Conservation (phyloP, 305 asterid species). For the Euphrasia arctica region DNA sequence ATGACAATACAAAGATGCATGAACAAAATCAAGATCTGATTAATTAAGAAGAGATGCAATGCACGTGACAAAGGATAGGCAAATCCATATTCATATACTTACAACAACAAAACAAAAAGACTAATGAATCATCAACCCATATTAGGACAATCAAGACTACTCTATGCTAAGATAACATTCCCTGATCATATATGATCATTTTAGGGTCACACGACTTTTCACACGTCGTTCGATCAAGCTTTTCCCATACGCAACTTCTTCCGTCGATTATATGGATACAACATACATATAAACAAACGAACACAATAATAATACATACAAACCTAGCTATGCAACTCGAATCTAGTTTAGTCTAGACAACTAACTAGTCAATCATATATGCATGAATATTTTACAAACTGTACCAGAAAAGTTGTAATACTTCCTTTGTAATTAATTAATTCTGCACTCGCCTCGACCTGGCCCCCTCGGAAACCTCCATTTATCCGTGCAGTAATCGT, state of each 20-base stretch:
- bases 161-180: constrained; percentile 24
- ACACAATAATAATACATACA: too few relatives aligned
- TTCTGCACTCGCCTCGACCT: constrained; percentile 47
- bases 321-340: too few relatives aligned
- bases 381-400: background rate
- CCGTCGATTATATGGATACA: too few relatives aligned
- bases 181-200: constrained; percentile 3
- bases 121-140: constrained; percentile 22
- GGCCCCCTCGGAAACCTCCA: constrained; percentile 66
- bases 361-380: background rate
- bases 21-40: background rate
- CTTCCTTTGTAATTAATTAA: constrained; percentile 22
- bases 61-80: background rate
- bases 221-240: background rate
- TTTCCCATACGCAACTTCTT: too few relatives aligned
- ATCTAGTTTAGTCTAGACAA: too few relatives aligned
- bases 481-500: constrained; percentile 57
- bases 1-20: constrained; percentile 3
- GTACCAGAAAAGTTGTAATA: too few relatives aligned
- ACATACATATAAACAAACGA: too few relatives aligned
- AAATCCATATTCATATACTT: background rate
- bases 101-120: background rate
- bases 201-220: background rate
- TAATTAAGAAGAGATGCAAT: background rate
- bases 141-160: constrained; percentile 25